phyloP scores from a whole-genome alignment of 2,329 filamentous ascomycete species.

The Metarhizium guizhouense region DNA sequence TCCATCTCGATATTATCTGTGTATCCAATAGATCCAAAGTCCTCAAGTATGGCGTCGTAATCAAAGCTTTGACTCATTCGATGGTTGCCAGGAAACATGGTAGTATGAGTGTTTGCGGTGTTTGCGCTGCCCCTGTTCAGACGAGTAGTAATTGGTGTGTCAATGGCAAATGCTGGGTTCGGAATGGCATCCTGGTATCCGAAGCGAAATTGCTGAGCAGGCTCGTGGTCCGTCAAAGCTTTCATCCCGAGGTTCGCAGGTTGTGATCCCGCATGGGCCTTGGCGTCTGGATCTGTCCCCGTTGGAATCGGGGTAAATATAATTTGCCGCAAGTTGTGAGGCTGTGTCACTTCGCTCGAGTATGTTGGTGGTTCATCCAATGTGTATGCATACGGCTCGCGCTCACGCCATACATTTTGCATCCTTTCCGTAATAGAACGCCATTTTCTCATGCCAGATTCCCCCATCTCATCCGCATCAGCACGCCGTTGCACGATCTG shows the following conservation, averaged over 20 bases:
- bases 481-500: conserved; percentile 24
- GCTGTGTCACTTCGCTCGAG: background rate
- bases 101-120: background rate
- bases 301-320: background rate
- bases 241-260: background rate
- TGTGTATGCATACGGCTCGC: background rate
- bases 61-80: conserved; percentile 25
- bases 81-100: background rate
- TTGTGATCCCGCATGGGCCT: background rate
- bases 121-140: background rate
- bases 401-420: conserved; percentile 8
- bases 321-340: background rate
- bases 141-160: background rate
- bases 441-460: conserved; percentile 25
- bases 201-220: background rate
- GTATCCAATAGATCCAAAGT: conserved; percentile 41
- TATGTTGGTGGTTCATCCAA: conserved; percentile 14
- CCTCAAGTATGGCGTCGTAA: conserved; percentile 43
- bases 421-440: conserved; percentile 17
- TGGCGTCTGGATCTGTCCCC: background rate
- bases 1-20: conserved; percentile 43
- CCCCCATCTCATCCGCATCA: conserved; percentile 18
- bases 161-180: background rate
- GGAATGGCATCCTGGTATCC: background rate
- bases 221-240: background rate